Evolutionary conservation across 192 early-diverging fungal species (phyloP).

Genomic region (Spinellus fusiger): DNA sequence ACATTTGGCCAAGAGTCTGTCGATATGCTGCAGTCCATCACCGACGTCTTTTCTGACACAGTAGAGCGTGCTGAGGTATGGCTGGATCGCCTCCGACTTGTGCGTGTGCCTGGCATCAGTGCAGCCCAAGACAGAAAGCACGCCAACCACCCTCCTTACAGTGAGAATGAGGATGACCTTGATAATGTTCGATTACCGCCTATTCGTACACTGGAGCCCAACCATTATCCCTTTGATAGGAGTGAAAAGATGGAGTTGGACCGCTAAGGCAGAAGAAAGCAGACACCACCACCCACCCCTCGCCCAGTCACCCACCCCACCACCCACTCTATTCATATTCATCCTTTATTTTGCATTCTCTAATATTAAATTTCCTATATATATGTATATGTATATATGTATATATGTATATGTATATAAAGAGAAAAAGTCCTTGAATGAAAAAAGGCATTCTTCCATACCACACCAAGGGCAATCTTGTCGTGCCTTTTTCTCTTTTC

Average conservation of each 20-base stretch:
- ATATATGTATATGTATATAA: neutral
- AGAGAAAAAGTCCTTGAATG: neutral
- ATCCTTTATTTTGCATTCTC: too few relatives aligned
- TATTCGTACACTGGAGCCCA: constrained; percentile 9
- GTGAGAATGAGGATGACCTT: neutral
- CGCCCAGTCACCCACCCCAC: neutral
- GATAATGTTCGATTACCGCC: constrained; percentile 4
- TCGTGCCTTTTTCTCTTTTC: too few relatives aligned
- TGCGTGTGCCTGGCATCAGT: constrained; percentile 10
- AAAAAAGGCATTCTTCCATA: too few relatives aligned
- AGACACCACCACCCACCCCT: neutral
- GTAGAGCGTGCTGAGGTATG: constrained; percentile 61
- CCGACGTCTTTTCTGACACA: constrained; percentile 61
- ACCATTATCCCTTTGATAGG: neutral
- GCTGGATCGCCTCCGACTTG: constrained; percentile 42
- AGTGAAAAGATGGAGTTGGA: constrained; percentile 8
- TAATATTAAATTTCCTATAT: too few relatives aligned
- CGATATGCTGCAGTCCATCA: constrained; percentile 61
- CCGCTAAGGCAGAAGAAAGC: neutral
- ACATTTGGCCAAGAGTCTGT: constrained; percentile 64
- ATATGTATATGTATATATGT: too few relatives aligned
- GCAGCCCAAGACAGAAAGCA: neutral
- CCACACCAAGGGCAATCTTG: too few relatives aligned
- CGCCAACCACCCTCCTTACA: neutral
- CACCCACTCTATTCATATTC: too few relatives aligned